Evolutionary conservation across 352 stramenopile species (phyloP), one percentile per base, ranked within the genome.

Genomic region (Peronospora farinosa): DNA sequence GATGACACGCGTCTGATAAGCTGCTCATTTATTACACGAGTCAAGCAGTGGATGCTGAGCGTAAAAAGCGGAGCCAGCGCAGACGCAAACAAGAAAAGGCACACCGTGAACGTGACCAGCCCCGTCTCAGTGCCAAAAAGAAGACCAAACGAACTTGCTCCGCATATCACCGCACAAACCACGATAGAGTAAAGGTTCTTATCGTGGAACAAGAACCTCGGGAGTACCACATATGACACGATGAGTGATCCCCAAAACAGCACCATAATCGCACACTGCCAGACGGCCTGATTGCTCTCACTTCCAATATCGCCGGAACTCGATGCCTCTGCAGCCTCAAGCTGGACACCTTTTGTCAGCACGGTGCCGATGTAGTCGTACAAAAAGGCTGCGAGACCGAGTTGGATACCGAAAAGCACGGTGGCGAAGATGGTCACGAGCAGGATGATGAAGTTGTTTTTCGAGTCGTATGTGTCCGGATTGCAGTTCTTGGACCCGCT

Each of bases 381-480:
- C 13, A 89, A 62, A 60, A 92, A 92, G 17, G 76, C 78, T n/a
- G 66, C 74, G 3, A 88, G 68, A 2, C 80, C 76, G 25, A 92
- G 60, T 43, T 92, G 78, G 40, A 88, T 80, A 21, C 80, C 80
- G 35, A 86, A 88, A 23, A 88, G 65, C 45, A 89, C 56, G 0
- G 80, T 92, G 30, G 72, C 62, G 44, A 87, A 84, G 39, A 92
- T 81, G n/a, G 78, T 92, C 23, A 87, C 80, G 13, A 89, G 71
- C 42, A 92, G 45, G 50, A 92, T 86, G 56, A 92, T 88, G 30
- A 92, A 72, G 53, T 92, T 92, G 57, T 79, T 88, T 56, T 80
- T 70, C 17, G 78, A 67, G 61, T 92, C 78, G 68, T 89, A 92
- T 31, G 72, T 86, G 56, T 92, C 80, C 8, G 80, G 77, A 43